Conservation (phyloP, 2,329 filamentous ascomycete species). For the Eutypella sp. region DNA sequence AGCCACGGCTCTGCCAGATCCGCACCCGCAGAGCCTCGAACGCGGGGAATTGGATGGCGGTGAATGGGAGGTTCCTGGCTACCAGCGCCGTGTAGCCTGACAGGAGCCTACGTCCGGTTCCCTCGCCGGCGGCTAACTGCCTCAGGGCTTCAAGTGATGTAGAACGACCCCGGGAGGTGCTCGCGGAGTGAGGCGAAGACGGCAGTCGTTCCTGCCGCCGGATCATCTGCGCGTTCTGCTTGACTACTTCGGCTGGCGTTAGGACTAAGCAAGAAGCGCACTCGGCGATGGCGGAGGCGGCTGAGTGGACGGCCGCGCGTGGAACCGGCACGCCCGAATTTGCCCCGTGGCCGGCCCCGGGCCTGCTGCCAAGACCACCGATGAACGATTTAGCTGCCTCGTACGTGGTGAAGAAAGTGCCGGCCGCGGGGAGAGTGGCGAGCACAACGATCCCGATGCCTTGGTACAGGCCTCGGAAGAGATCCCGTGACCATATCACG, state of each 20-base stretch:
- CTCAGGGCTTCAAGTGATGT: slow-evolving; percentile 46
- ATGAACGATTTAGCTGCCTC: slow-evolving; percentile 68
- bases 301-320: slow-evolving; percentile 64
- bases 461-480: slow-evolving; percentile 74
- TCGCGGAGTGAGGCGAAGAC: not conserved
- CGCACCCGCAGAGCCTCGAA: slow-evolving; percentile 72
- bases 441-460: slow-evolving; percentile 81
- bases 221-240: slow-evolving; percentile 90
- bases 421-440: slow-evolving; percentile 77
- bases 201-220: too few relatives aligned
- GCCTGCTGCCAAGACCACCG: slow-evolving; percentile 40
- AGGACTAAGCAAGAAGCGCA: slow-evolving; percentile 81
- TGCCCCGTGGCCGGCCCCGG: too few relatives aligned
- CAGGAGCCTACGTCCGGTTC: slow-evolving; percentile 54
- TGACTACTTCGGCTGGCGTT: slow-evolving; percentile 84
- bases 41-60: slow-evolving; percentile 81
- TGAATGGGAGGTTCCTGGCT: slow-evolving; percentile 80
- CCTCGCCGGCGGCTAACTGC: slow-evolving; percentile 47
- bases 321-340: slow-evolving; percentile 51
- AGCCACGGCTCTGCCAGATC: slow-evolving; percentile 36
- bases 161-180: slow-evolving; percentile 13
- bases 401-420: slow-evolving; percentile 87
- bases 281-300: slow-evolving; percentile 72
- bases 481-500: slow-evolving; percentile 39
- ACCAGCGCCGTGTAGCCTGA: slow-evolving; percentile 76